Evolutionary conservation across 2,329 filamentous ascomycete species (phyloP).

Genomic region (Diplodia mutila): DNA sequence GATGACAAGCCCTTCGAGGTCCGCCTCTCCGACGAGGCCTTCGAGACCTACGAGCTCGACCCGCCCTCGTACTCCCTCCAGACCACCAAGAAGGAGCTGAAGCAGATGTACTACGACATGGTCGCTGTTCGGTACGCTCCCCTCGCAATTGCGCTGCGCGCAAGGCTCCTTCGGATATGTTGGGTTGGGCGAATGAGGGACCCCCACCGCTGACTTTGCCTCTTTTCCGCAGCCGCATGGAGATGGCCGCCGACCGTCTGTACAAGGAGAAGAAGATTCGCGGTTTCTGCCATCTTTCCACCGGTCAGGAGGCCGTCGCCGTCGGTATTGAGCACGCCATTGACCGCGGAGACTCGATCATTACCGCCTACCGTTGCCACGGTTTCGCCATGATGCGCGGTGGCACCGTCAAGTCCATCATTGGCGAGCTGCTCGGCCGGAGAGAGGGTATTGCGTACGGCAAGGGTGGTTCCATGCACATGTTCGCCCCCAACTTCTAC

Average conservation of each 20-base stretch:
- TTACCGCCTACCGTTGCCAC: constrained; percentile 99
- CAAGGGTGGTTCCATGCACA: constrained; percentile 99
- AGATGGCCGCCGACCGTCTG: constrained; percentile 97
- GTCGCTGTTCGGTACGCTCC: constrained; percentile 79
- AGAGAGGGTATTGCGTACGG: constrained; percentile 97
- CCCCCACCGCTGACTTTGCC: constrained; percentile 18
- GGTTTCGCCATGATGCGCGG: constrained; percentile 97
- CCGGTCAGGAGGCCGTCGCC: constrained; percentile 95
- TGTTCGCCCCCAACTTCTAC: constrained; percentile 98
- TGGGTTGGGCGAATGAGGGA: constrained; percentile 24
- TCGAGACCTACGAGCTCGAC: constrained; percentile 99
- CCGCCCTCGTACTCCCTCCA: constrained; percentile 90
- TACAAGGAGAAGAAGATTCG: constrained; percentile 99
- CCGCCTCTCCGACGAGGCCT: constrained; percentile 94
- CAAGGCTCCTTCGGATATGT: not conserved
- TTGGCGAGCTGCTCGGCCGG: constrained; percentile 92
- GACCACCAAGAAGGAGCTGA: constrained; percentile 96
- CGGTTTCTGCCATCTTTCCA: constrained; percentile 98
- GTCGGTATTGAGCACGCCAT: constrained; percentile 97
- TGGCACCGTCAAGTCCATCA: constrained; percentile 85
- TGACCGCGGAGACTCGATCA: constrained; percentile 87
- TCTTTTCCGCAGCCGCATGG: constrained; percentile 76
- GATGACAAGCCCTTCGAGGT: constrained; percentile 93
- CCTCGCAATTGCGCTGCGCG: constrained; percentile 12
- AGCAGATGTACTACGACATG: constrained; percentile 99